Conservation (phyloP, 2,329 filamentous ascomycete species). For the Blastomyces silverae region DNA sequence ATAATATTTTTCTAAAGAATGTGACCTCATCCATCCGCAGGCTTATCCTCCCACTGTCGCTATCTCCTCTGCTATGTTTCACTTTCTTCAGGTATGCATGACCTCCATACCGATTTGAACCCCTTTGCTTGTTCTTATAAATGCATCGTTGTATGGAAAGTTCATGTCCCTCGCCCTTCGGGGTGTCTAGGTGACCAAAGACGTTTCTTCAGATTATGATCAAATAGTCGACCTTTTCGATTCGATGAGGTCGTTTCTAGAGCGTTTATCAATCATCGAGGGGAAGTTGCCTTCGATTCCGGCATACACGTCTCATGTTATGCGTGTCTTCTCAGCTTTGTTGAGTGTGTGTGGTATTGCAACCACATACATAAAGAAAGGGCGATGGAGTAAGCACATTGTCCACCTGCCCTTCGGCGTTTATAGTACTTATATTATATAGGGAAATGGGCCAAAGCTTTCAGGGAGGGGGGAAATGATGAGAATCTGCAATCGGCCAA, state of each 20-base stretch:
- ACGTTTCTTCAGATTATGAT: constrained; percentile 5
- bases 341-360: neutral
- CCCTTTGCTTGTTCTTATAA: neutral
- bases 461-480: neutral
- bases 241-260: neutral
- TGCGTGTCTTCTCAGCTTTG: constrained; percentile 5
- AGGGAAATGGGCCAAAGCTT: neutral
- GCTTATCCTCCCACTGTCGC: neutral
- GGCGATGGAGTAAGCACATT: neutral
- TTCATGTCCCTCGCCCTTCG: neutral
- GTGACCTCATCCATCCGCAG: neutral
- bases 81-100: constrained; percentile 4
- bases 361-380: constrained; percentile 4
- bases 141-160: neutral
- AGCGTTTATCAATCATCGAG: constrained; percentile 3
- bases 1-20: neutral
- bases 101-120: neutral
- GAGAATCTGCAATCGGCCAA: neutral
- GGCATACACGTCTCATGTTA: constrained; percentile 7
- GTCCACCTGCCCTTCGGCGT: neutral
- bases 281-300: constrained; percentile 6
- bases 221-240: constrained; percentile 7
- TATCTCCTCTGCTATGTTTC: constrained; percentile 6
- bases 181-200: neutral
- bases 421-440: constrained; percentile 1